A percentile compares a stretch with the other conserved stretches of the same genome.
These are phyloP conservation scores for Micractinium sp. DNA, from an alignment of 139 green algal genomes.

Conservation along the genomic window DNA sequence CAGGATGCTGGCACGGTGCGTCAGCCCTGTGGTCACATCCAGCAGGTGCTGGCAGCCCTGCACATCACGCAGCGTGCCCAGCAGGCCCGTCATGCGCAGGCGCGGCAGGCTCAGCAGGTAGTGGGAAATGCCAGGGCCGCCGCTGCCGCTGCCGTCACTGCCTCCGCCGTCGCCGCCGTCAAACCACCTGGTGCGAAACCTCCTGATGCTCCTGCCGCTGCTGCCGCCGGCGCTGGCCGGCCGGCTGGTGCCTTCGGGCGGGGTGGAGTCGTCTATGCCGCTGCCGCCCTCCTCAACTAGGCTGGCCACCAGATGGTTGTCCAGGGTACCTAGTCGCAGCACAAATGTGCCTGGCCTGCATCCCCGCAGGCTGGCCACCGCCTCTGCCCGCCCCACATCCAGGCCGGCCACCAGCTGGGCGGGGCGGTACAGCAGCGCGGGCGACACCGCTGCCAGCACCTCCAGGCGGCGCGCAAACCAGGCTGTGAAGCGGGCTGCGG, in stretches of 20 bases:
- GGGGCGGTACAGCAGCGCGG: not conserved
- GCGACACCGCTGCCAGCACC: not conserved
- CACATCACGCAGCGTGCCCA: not conserved
- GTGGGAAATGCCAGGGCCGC: not conserved
- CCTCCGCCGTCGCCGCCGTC: not conserved
- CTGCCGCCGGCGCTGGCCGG: not conserved
- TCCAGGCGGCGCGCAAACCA: not conserved
- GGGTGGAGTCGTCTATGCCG: not conserved
- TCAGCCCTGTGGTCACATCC: not conserved
- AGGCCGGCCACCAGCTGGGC: conserved; percentile 8
- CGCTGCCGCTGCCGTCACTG: not conserved
- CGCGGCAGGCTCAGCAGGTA: not conserved
- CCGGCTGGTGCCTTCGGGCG: no score
- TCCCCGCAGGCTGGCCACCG: not conserved
- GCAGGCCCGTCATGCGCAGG: not conserved
- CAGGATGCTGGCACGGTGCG: not conserved
- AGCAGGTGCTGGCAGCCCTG: not conserved
- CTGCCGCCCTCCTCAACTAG: not conserved
- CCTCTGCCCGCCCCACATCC: conserved; percentile 10
- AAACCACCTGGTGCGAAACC: not conserved
- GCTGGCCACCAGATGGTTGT: conserved; percentile 10
- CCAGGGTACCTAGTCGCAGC: not conserved
- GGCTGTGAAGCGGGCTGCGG: not conserved
- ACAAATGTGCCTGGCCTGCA: conserved; percentile 1
- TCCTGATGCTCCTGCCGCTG: not conserved